These are phyloP conservation scores for Pulveroboletus ravenelii DNA, from an alignment of 768 basidiomycete species.

Conservation along the genomic window DNA sequence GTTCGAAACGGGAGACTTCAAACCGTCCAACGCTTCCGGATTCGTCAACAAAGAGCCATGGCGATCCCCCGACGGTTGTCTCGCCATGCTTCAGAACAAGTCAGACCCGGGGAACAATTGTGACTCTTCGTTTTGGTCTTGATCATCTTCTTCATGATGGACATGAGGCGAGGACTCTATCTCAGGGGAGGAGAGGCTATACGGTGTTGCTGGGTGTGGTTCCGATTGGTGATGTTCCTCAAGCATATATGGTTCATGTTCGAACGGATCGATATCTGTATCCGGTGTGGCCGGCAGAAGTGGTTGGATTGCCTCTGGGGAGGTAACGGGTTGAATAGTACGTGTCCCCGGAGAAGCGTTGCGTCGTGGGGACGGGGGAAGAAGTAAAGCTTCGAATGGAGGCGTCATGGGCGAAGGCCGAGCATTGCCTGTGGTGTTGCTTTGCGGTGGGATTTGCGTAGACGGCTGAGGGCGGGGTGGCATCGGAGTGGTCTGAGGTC, in stretches of 20 bases:
- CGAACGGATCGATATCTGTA: constrained; percentile 32
- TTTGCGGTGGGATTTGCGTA: constrained; percentile 9
- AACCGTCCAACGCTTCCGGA: not conserved
- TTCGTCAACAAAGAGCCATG: not conserved
- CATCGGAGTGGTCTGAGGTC: constrained; percentile 2
- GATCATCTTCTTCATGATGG: constrained; percentile 21
- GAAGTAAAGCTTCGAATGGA: constrained; percentile 9
- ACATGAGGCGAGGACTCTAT: not conserved
- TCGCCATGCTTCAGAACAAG: constrained; percentile 29
- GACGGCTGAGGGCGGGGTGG: constrained; percentile 16
- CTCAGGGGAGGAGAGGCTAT: constrained; percentile 29
- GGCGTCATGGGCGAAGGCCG: constrained; percentile 9
- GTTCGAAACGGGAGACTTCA: not conserved
- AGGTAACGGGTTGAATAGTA: constrained; percentile 2
- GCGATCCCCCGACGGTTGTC: not conserved
- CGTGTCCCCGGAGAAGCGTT: constrained; percentile 2
- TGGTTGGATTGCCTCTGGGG: constrained; percentile 13
- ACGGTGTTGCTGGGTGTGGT: constrained; percentile 19
- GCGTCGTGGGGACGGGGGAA: constrained; percentile 7
- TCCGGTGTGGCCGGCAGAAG: constrained; percentile 22
- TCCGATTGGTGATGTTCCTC: constrained; percentile 18
- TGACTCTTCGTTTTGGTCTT: constrained; percentile 29
- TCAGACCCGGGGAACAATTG: constrained; percentile 43
- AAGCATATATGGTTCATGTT: constrained; percentile 24
- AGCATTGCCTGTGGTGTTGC: constrained; percentile 5